Evolutionary conservation across 176 grass and related monocot species (phyloP), one percentile per base, ranked within the genome.

Genomic region (Pharus latifolius): DNA sequence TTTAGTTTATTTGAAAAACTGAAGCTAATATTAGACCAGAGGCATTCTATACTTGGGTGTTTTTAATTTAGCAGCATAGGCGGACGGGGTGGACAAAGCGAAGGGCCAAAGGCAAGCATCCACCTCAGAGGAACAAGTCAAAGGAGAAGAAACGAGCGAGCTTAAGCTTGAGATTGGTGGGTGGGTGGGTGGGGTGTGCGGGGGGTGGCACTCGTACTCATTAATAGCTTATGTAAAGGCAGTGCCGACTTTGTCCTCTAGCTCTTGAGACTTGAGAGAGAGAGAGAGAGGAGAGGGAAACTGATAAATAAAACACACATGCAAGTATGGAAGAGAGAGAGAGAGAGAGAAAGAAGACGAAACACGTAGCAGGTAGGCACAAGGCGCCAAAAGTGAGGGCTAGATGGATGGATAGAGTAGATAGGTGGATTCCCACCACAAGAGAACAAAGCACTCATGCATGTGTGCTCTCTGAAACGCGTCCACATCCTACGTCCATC

Each of bases 351-450:
- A 17, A 33, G 14, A 22, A 27, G 10, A 81, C 13, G 61, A 6
- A 54, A 81, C 76, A 83, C 57, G 47, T 80, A 40, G 77, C 73
- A 60, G 55, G 63, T 44, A 74, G 72, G 62, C 49, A 53, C 67
- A 52, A 64, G 25, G 37, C 64, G 52, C 78, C 84, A 80, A 85
- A 72, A 65, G 78, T 41, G 67, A 35, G 67, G 65, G 34, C 58
- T 87, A 57, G 80, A 24, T 73, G 84, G 84, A 85, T 80, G n/a
- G n/a, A n/a, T n/a, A n/a, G n/a, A n/a, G n/a, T n/a, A n/a, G n/a
- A n/a, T n/a, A n/a, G n/a, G n/a, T n/a, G n/a, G n/a, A n/a, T 83
- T 78, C 70, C 76, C 83, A 53, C 71, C 81, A 26, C 48, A 74
- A 70, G 40, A 71, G 10, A 73, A 85, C 88, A 85, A 85, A 69